Conservation (phyloP, 495 filamentous ascomycete species). For the Chaetomium tenue region DNA sequence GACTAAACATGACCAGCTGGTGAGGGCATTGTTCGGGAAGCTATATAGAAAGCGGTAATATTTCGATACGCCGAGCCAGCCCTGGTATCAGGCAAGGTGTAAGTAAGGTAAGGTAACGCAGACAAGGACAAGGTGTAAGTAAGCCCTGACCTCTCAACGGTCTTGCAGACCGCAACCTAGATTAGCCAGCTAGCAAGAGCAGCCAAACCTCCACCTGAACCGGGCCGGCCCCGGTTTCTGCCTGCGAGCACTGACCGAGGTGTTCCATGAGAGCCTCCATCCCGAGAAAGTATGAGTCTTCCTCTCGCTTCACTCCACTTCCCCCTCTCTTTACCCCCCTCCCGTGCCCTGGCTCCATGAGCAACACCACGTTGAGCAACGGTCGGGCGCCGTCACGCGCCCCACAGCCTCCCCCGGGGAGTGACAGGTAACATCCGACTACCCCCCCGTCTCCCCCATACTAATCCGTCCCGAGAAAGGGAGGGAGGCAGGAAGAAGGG, state of each 20-base stretch:
- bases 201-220: not conserved
- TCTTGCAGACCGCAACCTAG: not conserved
- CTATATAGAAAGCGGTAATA: slow-evolving; percentile 37
- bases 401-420: slow-evolving; percentile 19
- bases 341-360: not conserved
- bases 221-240: slow-evolving; percentile 21
- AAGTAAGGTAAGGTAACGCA: not conserved
- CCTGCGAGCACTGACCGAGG: slow-evolving; percentile 23
- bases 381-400: slow-evolving; percentile 14
- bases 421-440: slow-evolving; percentile 16
- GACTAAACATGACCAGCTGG: not conserved
- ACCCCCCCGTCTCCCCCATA: not conserved
- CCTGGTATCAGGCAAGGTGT: not conserved
- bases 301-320: slow-evolving; percentile 10
- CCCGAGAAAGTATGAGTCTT: slow-evolving; percentile 20
- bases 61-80: not conserved
- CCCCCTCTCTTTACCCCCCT: slow-evolving; percentile 10
- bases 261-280: slow-evolving; percentile 13
- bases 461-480: slow-evolving; percentile 1
- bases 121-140: slow-evolving; percentile 9
- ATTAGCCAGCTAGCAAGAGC: not conserved
- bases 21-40: slow-evolving; percentile 29
- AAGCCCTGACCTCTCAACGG: not conserved
- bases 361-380: slow-evolving; percentile 12
- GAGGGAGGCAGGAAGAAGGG: slow-evolving; percentile 18